A percentile compares a stretch with the other conserved stretches of the same genome.
Evolutionary conservation across 2,329 filamentous ascomycete species (phyloP).

Genomic region (Bipolaris gigantea): DNA sequence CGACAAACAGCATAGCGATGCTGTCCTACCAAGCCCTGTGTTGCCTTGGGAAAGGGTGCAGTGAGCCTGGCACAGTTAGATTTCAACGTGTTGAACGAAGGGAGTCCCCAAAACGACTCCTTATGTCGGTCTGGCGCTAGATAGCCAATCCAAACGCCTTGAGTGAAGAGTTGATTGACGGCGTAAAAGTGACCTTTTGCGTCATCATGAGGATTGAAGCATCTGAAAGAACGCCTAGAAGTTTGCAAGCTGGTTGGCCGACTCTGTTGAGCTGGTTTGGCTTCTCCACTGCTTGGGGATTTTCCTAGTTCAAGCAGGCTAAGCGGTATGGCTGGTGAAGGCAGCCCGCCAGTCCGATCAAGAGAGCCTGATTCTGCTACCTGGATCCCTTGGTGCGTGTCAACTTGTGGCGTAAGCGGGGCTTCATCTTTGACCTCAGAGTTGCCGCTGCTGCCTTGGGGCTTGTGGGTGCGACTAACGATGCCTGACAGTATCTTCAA

Average conservation of each 20-base stretch:
- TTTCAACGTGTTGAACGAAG: conserved; percentile 17
- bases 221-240: background rate
- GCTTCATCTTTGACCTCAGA: background rate
- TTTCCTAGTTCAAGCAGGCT: background rate
- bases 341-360: background rate
- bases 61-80: conserved; percentile 11
- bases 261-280: background rate
- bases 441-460: background rate
- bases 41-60: conserved; percentile 11
- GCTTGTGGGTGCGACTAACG: background rate
- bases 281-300: background rate
- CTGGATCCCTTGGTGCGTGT: background rate
- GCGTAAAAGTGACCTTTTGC: conserved; percentile 18
- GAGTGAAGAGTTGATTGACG: conserved; percentile 14
- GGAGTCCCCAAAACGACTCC: conserved; percentile 15
- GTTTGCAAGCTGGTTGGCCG: background rate
- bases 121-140: conserved; percentile 14
- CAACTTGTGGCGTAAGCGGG: background rate
- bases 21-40: background rate
- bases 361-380: background rate
- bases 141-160: conserved; percentile 30
- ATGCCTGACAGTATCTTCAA: background rate
- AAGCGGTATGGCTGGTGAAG: conserved; percentile 2
- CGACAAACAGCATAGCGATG: conserved; percentile 24
- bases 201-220: conserved; percentile 16